Percentiles rank a stretch among this genome's conserved stretches.
These are phyloP conservation scores for Globisporangium takayamanum DNA, from an alignment of 352 stramenopile genomes.

Conservation along the genomic window DNA sequence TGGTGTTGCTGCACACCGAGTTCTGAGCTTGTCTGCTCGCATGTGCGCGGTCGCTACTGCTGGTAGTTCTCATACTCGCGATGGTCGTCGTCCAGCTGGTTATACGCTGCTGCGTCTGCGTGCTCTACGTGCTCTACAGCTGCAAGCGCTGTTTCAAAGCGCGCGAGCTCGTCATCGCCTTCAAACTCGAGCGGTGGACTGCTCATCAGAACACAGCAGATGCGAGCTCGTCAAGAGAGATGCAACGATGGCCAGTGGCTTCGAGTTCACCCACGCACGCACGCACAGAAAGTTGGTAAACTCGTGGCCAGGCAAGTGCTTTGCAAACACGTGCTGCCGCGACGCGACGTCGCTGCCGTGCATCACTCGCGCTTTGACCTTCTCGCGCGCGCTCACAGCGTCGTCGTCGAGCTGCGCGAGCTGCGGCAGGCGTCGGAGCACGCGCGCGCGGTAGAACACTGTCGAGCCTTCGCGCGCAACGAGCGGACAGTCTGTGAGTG, in stretches of 20 bases:
- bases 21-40: no score
- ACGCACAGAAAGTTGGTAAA: conserved; percentile 71
- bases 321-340: conserved; percentile 48
- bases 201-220: conserved; percentile 4
- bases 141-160: no score
- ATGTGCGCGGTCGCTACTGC: no score
- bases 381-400: conserved; percentile 54
- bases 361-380: conserved; percentile 71
- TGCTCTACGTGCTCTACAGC: no score
- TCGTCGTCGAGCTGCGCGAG: conserved; percentile 47
- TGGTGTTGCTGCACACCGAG: no score
- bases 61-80: no score
- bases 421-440: conserved; percentile 54
- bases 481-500: conserved; percentile 39
- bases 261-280: background rate
- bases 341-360: conserved; percentile 58
- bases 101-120: no score
- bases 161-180: conserved; percentile 27
- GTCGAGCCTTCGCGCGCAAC: conserved; percentile 23
- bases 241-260: background rate
- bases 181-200: conserved; percentile 54
- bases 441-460: conserved; percentile 49
- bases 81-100: no score
- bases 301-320: conserved; percentile 40
- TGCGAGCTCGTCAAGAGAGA: background rate